Evolutionary conservation across 192 early-diverging fungal genomes (phyloP), one percentile per base, ranked within the genome.

Genomic region (Coemansia javaensis): DNA sequence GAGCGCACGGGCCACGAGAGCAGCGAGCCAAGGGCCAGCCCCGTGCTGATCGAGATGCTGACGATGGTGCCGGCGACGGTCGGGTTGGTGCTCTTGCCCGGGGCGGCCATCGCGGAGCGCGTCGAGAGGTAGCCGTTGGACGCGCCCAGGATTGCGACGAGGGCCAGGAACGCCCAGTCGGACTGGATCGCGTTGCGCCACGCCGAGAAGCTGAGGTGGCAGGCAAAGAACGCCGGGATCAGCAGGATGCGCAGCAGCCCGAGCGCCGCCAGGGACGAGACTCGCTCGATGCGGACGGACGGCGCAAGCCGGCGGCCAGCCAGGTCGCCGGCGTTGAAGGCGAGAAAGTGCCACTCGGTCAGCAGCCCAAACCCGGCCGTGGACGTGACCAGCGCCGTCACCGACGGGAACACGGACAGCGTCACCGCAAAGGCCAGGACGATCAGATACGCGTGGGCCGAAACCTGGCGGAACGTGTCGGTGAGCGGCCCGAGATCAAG

Each of bases 291-390:
- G 5, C 35, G 53, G 44, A 62, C 48, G 40, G 51, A 58, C 32
- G 33, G 81, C 31, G 39, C 84, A 28, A 38, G 67, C 40, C 42
- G 60, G 18, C 81, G 72, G 25, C 88, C 88, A 6, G 82, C 16
- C 79, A 82, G 87, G 49, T 91, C 89, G 37, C 84, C 86, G 24
- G 83, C 13, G 58, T 85, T 88, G 47, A 76, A 89, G 10, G 78
- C 40, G 44, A 91, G 64, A 47, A 89, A 91, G 39, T 88, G 86
- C 79, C 47, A 77, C 40, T 59, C 74, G 22, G 63, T 63, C 53
- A 59, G 44, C 49, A 72, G 51, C 56, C 49, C 42, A 36, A 62
- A 60, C 20, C 35, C 58, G 31, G 39, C 69, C 35, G 65, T 78
- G 46, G 72, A 78, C 43, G 24, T 81, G 35, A 90, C 81, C 20